Base-by-base conservation (phyloP, 2,329 filamentous ascomycete species). In the Ophiostoma ips region DNA sequence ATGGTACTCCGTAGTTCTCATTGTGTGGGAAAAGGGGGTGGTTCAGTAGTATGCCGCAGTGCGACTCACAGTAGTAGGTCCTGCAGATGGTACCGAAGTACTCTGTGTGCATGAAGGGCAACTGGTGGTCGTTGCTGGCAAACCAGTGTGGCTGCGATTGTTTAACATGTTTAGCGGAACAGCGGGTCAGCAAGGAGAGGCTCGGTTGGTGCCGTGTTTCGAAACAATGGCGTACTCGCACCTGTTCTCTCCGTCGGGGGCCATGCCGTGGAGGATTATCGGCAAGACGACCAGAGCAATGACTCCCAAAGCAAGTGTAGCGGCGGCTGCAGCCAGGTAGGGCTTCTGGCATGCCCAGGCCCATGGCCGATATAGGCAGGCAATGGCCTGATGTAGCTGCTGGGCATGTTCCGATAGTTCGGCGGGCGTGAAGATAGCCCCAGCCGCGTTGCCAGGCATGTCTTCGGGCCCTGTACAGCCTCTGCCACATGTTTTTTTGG, bases 251-350 rank as follows among this genome's bases (percentile, higher is more conserved):
- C 19, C 37, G 11, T 46, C 15, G 31, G 13, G 13, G 7, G 46
- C 34, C 13, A 55, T 9, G 47, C n/a, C n/a, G 18, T 55, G 52
- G 15, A 55, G 52, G 12, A 52, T 38, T 1, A 50, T 33, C 5
- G 55, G 55, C 13, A 54, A 9, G 9, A 51, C 34, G 13, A 52
- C 46, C 13, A 56, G 48, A 9, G 47, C 43, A 3, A 51, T 3
- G 1, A 53, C 30, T 3, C 53, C 53, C 18, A 55, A 12, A 12
- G 41, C 24, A 4, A 53, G 30, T 13, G 33, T 49, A 11, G 31
- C 31, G 1, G 48, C 40, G 1, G 52, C 50, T 3, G 50, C 49
- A 1, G 38, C 49, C 35, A 55, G 28, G 18, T 54, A 56, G 3
- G 53, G 55, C 34, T 51, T 52, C 6, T 5, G 36, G 15, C 40